These are phyloP conservation scores for Paecilomyces formosus DNA, from an alignment of 2,329 filamentous ascomycete species.

Conservation along the genomic window DNA sequence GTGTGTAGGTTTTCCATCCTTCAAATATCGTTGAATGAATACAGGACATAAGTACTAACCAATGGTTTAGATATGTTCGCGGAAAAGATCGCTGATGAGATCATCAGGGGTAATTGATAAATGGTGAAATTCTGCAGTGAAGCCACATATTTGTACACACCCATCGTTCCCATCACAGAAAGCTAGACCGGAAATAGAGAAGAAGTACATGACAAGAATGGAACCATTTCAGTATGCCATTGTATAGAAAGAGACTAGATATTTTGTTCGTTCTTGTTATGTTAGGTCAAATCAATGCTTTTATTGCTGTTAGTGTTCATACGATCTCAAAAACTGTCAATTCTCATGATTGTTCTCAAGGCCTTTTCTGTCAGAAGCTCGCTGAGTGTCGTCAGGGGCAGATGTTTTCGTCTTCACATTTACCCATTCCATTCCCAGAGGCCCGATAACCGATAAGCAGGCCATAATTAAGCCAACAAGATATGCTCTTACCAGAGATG, in stretches of 20 bases:
- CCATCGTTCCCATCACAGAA: not conserved
- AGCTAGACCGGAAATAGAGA: not conserved
- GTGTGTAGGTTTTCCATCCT: not conserved
- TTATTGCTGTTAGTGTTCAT: too few species aligned
- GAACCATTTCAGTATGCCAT: too few species aligned
- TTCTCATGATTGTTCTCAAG: too few species aligned
- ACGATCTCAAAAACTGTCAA: too few species aligned
- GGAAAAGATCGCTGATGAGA: not conserved
- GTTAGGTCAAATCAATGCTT: too few species aligned
- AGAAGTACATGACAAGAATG: too few species aligned
- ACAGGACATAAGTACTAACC: not conserved
- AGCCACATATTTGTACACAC: not conserved
- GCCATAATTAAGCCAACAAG: conserved; percentile 1
- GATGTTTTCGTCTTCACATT: not conserved
- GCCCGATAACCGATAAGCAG: not conserved
- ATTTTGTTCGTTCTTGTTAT: too few species aligned
- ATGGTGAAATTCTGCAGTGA: not conserved
- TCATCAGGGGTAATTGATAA: not conserved
- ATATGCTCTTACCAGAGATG: not conserved
- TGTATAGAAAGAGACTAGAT: too few species aligned
- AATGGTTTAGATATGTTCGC: not conserved
- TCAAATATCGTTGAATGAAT: too few species aligned
- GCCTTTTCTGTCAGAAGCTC: not conserved
- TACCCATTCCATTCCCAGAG: conserved; percentile 2
- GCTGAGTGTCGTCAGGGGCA: not conserved